These are phyloP conservation scores for Colletotrichum falcatum DNA, from an alignment of 2,329 filamentous ascomycete species.

Conservation along the genomic window DNA sequence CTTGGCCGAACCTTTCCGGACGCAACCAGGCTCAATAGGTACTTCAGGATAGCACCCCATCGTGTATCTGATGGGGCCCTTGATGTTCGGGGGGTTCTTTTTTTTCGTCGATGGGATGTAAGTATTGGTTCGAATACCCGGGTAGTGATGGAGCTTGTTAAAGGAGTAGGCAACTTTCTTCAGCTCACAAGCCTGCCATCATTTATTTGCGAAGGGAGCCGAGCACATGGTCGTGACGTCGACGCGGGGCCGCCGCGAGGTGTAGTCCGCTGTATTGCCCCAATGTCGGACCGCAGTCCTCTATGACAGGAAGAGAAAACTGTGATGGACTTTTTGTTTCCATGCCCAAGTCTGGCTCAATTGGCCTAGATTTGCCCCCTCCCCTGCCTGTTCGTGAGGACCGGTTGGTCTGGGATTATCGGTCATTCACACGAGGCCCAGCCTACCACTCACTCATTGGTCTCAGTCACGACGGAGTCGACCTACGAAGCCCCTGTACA, in stretches of 20 bases:
- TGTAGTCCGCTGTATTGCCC: slow-evolving; percentile 14
- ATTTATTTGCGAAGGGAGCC: slow-evolving; percentile 4
- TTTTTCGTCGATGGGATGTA: not conserved
- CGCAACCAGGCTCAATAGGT: slow-evolving; percentile 61
- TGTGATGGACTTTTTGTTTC: not conserved
- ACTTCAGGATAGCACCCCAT: slow-evolving; percentile 79
- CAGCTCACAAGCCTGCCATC: not conserved
- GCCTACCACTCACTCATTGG: too few species aligned
- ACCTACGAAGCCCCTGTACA: slow-evolving; percentile 44
- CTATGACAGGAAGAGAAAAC: too few species aligned
- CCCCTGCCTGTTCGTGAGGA: not conserved
- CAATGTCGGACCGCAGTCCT: not conserved
- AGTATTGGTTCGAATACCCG: not conserved
- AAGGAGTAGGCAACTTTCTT: not conserved
- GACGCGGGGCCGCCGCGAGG: slow-evolving; percentile 34
- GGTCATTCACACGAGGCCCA: not conserved
- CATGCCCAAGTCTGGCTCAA: not conserved
- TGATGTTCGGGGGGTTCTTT: slow-evolving; percentile 64
- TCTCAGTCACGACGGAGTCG: slow-evolving; percentile 43
- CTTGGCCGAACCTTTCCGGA: slow-evolving; percentile 57
- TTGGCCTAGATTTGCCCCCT: not conserved
- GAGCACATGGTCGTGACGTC: slow-evolving; percentile 25
- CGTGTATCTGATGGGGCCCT: slow-evolving; percentile 79
- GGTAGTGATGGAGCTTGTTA: not conserved
- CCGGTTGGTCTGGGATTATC: not conserved